These are phyloP conservation scores for Hypoxylon crocopeplum DNA, from an alignment of 495 filamentous ascomycete species.

Conservation along the genomic window DNA sequence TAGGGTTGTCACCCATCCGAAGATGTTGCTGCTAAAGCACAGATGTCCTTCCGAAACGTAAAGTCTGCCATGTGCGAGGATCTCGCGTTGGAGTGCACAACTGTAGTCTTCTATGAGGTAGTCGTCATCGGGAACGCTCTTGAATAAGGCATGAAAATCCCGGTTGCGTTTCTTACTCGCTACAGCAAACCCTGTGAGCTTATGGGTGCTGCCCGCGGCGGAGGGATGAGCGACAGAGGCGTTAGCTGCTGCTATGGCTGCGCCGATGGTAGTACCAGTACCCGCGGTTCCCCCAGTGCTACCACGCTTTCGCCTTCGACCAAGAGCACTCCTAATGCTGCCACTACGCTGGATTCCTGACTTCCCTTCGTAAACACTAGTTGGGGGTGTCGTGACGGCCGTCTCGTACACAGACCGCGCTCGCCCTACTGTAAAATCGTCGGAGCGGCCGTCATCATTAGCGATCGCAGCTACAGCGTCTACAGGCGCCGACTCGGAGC, in stretches of 20 bases:
- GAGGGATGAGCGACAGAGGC: conserved; percentile 69
- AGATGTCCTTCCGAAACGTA: conserved; percentile 98
- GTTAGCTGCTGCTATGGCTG: conserved; percentile 69
- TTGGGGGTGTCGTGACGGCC: conserved; percentile 65
- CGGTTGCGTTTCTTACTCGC: conserved; percentile 94
- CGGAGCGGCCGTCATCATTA: conserved; percentile 35
- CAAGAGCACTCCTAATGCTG: conserved; percentile 83
- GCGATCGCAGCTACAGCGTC: conserved; percentile 37
- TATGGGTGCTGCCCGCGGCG: conserved; percentile 64
- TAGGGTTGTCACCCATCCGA: conserved; percentile 95
- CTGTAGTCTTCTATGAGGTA: conserved; percentile 99
- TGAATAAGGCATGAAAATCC: conserved; percentile 93
- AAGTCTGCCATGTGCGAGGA: conserved; percentile 89
- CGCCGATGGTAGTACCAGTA: conserved; percentile 63
- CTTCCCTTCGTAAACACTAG: conserved; percentile 74
- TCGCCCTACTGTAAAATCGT: conserved; percentile 40
- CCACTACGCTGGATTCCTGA: conserved; percentile 70
- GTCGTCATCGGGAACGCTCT: conserved; percentile 96
- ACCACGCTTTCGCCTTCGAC: conserved; percentile 74
- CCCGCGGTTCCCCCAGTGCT: conserved; percentile 66
- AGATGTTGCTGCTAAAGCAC: conserved; percentile 98
- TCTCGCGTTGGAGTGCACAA: conserved; percentile 93
- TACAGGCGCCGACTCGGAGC: conserved; percentile 55
- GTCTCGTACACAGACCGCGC: conserved; percentile 54
- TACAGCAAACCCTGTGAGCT: conserved; percentile 93